Evolutionary conservation across 2,329 filamentous ascomycete species (phyloP).

Genomic region (Xylaria sp.): DNA sequence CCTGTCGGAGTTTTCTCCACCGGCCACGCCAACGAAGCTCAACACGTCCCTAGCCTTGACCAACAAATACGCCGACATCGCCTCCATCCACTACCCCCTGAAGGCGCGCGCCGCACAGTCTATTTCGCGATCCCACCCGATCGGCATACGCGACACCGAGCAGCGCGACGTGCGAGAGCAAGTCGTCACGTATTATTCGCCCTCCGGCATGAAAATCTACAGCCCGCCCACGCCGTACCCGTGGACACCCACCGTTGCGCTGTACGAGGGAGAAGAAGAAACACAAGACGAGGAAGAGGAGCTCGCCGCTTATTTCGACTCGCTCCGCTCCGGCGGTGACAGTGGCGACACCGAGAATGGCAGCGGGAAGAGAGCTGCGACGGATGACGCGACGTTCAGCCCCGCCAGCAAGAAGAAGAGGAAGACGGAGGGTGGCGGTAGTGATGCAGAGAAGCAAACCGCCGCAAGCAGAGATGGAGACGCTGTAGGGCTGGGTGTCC

Average conservation of each 20-base stretch:
- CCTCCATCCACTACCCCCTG: constrained; percentile 35
- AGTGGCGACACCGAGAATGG: not conserved
- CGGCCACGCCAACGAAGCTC: not conserved
- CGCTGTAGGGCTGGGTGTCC: not conserved
- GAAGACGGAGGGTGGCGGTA: not conserved
- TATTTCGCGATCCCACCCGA: constrained; percentile 8
- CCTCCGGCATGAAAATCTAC: not conserved
- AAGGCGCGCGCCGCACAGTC: constrained; percentile 29
- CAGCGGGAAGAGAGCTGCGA: constrained; percentile 4
- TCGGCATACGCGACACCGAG: not conserved
- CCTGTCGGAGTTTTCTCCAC: not conserved
- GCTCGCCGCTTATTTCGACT: not conserved
- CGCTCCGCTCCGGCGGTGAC: not conserved
- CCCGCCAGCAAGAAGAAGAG: not conserved
- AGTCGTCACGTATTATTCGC: not conserved
- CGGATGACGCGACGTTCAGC: too few relatives aligned
- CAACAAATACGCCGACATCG: constrained; percentile 8
- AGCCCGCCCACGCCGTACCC: constrained; percentile 27
- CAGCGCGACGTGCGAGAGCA: too few relatives aligned
- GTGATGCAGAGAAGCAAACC: not conserved
- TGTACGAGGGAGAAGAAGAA: constrained; percentile 20
- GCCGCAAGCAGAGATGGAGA: not conserved
- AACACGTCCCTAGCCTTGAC: too few relatives aligned
- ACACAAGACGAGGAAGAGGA: not conserved
- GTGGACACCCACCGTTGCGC: constrained; percentile 23